Evolutionary conservation across 139 green algal species (phyloP).

Genomic region (Nannochloris sp.): DNA sequence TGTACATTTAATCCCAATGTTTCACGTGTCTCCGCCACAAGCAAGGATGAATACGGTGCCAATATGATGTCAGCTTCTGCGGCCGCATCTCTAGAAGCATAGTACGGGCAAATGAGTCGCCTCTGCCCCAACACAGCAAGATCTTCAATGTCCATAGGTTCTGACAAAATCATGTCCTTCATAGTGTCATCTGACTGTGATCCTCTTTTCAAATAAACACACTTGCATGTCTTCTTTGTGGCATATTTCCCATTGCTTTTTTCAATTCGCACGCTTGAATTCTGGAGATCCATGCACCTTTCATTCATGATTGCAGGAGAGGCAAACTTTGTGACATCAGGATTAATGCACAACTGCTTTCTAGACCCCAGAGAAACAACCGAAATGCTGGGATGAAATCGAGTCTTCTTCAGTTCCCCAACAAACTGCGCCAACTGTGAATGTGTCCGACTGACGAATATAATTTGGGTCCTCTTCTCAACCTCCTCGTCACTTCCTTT

Average conservation of each 20-base stretch:
- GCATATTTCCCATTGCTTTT: constrained; percentile 4
- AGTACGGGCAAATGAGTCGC: constrained; percentile 80
- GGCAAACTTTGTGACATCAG: constrained; percentile 44
- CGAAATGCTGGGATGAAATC: constrained; percentile 43
- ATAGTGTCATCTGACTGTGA: constrained; percentile 15
- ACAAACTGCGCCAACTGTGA: constrained; percentile 90
- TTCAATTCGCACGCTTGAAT: neutral
- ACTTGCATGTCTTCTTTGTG: constrained; percentile 8
- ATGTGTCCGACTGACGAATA: constrained; percentile 91
- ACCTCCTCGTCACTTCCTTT: constrained; percentile 7
- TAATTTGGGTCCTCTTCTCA: constrained; percentile 56
- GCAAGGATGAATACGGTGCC: constrained; percentile 70
- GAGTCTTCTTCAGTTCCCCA: constrained; percentile 62
- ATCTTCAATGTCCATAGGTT: constrained; percentile 89
- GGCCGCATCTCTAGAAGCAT: constrained; percentile 57
- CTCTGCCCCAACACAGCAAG: constrained; percentile 43
- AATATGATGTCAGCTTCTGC: constrained; percentile 77
- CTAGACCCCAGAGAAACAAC: constrained; percentile 57
- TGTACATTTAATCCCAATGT: constrained; percentile 55
- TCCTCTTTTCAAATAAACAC: constrained; percentile 19
- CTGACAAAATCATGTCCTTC: constrained; percentile 37
- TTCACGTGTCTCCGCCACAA: constrained; percentile 37
- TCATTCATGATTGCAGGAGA: constrained; percentile 68
- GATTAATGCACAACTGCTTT: constrained; percentile 82
- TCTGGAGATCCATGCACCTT: constrained; percentile 80